Evolutionary conservation across 2,329 filamentous ascomycete species (phyloP), one percentile per base, ranked within the genome.

Genomic region (Colletotrichum sp.): DNA sequence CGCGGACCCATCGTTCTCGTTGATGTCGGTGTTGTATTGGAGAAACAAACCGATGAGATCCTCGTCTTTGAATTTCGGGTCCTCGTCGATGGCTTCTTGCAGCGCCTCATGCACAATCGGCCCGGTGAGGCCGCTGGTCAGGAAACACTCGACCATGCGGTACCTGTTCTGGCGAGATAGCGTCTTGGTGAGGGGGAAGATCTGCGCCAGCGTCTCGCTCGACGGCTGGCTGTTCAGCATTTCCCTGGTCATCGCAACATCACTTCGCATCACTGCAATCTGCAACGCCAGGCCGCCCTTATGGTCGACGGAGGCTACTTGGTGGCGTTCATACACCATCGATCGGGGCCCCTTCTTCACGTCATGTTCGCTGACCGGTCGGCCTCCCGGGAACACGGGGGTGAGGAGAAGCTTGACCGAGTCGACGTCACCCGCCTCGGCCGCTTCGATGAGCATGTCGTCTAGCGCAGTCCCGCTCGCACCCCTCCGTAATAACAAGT

Each of bases 21-120:
- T 91, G 48, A 90, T 85, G 64, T 91, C 89, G 6, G 88, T 88
- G 16, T 88, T 87, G 75, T 90, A 84, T 3, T 86, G 84, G 7
- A 92, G 82, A 5, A 92, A 82, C 6, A 92, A 83, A 8, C 86
- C 84, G 70, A 92, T 89, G 13, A 92, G 81, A 3, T 85, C 84
- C 56, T 88, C 86, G 52, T 92, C 90, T 48, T 89, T 84, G 55
- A 85, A 83, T 0, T 86, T 85, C 2, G 85, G 84, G 15, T 86
- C 84, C 56, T 90, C 87, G 16, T 86, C 85, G 56, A 92, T 87
- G n/a, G 88, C 88, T 28, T 88, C 86, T 74, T 91, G 88, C 3
- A 92, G 79, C 3, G 89, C 89, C 0, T 83, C 83, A 60, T 91
- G 86, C 7, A 92, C 82, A 48, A 84, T 84, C 3, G 86, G 83